phyloP scores from a whole-genome alignment of 345 rosid genomes.

The Excoecaria agallocha region DNA sequence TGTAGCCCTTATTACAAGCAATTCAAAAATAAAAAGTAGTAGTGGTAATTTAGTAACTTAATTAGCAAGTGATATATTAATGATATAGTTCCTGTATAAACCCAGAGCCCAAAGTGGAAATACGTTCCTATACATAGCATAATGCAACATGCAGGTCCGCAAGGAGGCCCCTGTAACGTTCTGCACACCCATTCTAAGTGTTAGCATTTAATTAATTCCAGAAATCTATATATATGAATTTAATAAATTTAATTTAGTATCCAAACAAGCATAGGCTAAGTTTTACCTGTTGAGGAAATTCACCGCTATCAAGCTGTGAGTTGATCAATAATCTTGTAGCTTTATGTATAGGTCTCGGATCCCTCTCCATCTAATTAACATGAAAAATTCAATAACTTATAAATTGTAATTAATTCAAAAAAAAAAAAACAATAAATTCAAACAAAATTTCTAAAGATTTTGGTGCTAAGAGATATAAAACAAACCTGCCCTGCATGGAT shows the following conservation, averaged over 20 bases:
- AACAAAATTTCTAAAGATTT: too few relatives aligned
- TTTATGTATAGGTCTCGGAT: slow-evolving; percentile 12
- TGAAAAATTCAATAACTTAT: not conserved
- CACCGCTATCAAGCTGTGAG: slow-evolving; percentile 15
- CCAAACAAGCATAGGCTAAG: too few relatives aligned
- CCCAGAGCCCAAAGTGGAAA: slow-evolving; percentile 19
- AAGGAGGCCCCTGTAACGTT: slow-evolving; percentile 1
- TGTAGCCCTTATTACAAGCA: too few relatives aligned
- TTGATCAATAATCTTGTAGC: slow-evolving; percentile 21
- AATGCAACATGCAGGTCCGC: slow-evolving; percentile 12
- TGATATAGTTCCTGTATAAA: slow-evolving; percentile 4
- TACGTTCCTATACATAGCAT: not conserved
- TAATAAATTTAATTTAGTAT: too few relatives aligned
- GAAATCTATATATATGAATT: too few relatives aligned
- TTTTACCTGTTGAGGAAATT: slow-evolving; percentile 25
- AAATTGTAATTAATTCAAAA: too few relatives aligned
- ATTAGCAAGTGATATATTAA: too few relatives aligned
- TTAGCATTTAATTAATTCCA: too few relatives aligned
- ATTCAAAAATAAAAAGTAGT: too few relatives aligned
- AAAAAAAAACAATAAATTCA: too few relatives aligned
- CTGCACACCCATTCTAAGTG: not conserved
- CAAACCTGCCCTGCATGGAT: slow-evolving; percentile 19
- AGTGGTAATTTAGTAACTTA: too few relatives aligned
- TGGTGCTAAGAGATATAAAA: not conserved
- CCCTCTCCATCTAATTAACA: slow-evolving; percentile 12